Percentiles rank a stretch among this genome's conserved stretches.
phyloP scores from a whole-genome alignment of 441 rosid genomes.

The Capsella rubella region DNA sequence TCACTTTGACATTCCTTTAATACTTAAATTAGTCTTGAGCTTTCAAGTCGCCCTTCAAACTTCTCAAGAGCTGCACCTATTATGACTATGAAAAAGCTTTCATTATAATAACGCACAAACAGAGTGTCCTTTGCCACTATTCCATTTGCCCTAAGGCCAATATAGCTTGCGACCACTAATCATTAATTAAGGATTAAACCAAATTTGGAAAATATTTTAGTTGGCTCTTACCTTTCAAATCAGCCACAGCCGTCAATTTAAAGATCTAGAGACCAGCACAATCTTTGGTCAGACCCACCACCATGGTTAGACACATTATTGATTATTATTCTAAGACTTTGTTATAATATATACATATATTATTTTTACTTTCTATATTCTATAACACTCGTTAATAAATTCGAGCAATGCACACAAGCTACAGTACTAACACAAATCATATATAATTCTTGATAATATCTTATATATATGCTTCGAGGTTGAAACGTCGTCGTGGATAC shows the following conservation, averaged over 20 bases:
- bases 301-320: conserved; percentile 30
- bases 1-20: conserved; percentile 7
- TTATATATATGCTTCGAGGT: not conserved
- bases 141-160: conserved; percentile 52
- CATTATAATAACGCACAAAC: conserved; percentile 18
- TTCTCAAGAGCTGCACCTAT: conserved; percentile 39
- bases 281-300: conserved; percentile 49
- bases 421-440: conserved; percentile 3
- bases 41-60: conserved; percentile 36
- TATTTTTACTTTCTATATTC: not conserved
- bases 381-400: not conserved
- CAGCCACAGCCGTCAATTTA: conserved; percentile 47
- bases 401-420: not conserved
- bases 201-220: conserved; percentile 41
- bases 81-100: conserved; percentile 19
- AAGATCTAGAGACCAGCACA: conserved; percentile 47
- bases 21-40: not conserved
- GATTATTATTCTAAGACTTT: conserved; percentile 3
- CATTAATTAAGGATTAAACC: conserved; percentile 39
- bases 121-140: conserved; percentile 44
- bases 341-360: not conserved
- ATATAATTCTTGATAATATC: not conserved
- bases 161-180: conserved; percentile 41
- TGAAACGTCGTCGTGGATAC: not conserved
- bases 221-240: conserved; percentile 44